A percentile compares a stretch with the other conserved stretches of the same genome.
phyloP scores from a whole-genome alignment of 352 stramenopile species.

The Ophiocytium majus region DNA sequence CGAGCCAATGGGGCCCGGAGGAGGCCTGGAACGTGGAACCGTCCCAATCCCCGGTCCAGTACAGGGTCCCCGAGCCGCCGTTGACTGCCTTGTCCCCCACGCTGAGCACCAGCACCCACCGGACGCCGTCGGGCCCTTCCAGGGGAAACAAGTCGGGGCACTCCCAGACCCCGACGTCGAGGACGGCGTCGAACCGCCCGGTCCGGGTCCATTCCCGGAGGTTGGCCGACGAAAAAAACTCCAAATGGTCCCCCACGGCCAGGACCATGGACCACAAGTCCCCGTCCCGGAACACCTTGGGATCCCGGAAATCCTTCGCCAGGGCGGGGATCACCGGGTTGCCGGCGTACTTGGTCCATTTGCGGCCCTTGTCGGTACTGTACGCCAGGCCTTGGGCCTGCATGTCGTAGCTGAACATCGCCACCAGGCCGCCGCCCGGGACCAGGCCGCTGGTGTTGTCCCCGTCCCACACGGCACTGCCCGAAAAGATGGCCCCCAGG shows the following conservation, averaged over 20 bases:
- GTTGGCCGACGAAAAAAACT: not conserved
- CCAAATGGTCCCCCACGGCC: not conserved
- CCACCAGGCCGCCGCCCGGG: not conserved
- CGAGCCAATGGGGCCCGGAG: too few species aligned
- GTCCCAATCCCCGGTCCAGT: too few species aligned
- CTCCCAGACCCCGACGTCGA: not conserved
- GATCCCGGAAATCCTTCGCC: not conserved
- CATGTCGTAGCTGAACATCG: not conserved
- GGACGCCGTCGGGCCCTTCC: too few species aligned
- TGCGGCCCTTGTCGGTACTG: slow-evolving; percentile 1
- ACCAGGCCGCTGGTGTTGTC: not conserved
- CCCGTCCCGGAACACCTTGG: not conserved
- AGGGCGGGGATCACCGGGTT: not conserved
- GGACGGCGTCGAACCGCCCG: not conserved
- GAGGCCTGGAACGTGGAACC: too few species aligned
- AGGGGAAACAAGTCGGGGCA: slow-evolving; percentile 2
- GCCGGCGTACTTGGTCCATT: not conserved
- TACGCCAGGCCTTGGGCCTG: not conserved
- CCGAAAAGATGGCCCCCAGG: not conserved
- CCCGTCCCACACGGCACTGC: not conserved
- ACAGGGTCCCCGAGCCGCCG: too few species aligned
- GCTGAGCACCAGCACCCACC: too few species aligned
- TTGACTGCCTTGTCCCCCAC: too few species aligned
- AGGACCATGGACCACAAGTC: not conserved
- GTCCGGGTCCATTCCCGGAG: not conserved